Evolutionary conservation across 179 eudicot genomes (phyloP).

Genomic region (Sideroxylon spinosum): DNA sequence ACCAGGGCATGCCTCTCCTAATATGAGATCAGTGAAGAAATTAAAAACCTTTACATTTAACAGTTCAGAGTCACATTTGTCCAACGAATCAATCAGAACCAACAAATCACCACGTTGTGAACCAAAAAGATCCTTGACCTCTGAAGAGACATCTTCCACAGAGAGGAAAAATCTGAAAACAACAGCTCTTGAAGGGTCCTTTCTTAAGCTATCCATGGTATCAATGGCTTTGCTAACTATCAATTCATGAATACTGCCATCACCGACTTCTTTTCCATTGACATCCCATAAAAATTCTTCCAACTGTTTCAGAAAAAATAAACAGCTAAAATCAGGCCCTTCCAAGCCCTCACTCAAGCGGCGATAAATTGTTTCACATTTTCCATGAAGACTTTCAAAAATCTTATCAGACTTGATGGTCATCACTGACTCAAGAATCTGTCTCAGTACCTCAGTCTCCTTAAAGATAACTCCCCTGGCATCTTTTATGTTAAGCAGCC

Average conservation of each 20-base stretch:
- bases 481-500: conserved; percentile 47
- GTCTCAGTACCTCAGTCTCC: conserved; percentile 47
- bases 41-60: conserved; percentile 73
- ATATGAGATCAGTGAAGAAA: conserved; percentile 64
- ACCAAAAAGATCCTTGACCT: conserved; percentile 53
- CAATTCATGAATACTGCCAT: conserved; percentile 41
- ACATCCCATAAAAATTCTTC: conserved; percentile 53
- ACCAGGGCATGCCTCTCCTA: conserved; percentile 53
- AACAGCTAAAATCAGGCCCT: conserved; percentile 60
- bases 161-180: conserved; percentile 65
- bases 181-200: conserved; percentile 49
- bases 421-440: conserved; percentile 71
- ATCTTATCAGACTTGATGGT: conserved; percentile 66
- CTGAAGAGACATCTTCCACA: conserved; percentile 46
- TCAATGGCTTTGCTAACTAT: conserved; percentile 39
- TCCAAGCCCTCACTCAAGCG: conserved; percentile 46
- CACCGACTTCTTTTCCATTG: conserved; percentile 28
- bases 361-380: conserved; percentile 58
- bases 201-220: conserved; percentile 29
- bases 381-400: conserved; percentile 50
- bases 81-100: conserved; percentile 75
- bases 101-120: conserved; percentile 65
- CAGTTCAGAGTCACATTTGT: conserved; percentile 61
- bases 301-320: conserved; percentile 66
- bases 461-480: conserved; percentile 31